phyloP scores from a whole-genome alignment of 1,284 basidiomycete genomes.

The Lignosus rhinocerotis region DNA sequence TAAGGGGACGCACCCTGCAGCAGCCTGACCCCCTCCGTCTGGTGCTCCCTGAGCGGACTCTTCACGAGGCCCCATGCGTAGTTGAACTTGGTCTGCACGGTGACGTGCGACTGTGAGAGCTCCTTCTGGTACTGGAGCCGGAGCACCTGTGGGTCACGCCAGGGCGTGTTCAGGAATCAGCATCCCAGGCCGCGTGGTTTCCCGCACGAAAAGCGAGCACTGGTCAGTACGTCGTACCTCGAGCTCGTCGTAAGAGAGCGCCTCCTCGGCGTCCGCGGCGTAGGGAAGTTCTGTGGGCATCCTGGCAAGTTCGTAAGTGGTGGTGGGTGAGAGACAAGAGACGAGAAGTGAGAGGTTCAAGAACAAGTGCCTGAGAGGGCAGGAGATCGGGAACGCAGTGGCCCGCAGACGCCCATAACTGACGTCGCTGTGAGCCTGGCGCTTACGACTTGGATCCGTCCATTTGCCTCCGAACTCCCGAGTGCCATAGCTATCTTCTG shows the following conservation, averaged over 20 bases:
- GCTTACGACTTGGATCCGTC: background rate
- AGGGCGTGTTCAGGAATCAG: background rate
- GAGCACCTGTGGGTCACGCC: constrained; percentile 61
- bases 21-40: constrained; percentile 88
- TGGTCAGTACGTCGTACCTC: constrained; percentile 52
- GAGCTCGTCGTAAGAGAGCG: constrained; percentile 87
- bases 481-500: background rate
- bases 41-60: constrained; percentile 78
- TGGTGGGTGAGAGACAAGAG: background rate
- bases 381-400: background rate
- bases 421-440: constrained; percentile 1
- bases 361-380: background rate
- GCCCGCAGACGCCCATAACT: constrained; percentile 1
- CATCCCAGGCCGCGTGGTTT: background rate
- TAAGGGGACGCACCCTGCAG: constrained; percentile 73
- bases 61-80: constrained; percentile 97
- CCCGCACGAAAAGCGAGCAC: too few species aligned
- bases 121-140: constrained; percentile 89
- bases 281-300: constrained; percentile 91
- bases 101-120: constrained; percentile 80
- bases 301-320: background rate
- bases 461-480: background rate
- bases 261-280: constrained; percentile 91
- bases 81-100: constrained; percentile 97
- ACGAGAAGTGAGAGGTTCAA: background rate